A percentile compares a stretch with the other conserved stretches of the same genome.
These are phyloP conservation scores for Tetrastigma voinierianum DNA, from an alignment of 164 flowering plant genomes.

Conservation along the genomic window DNA sequence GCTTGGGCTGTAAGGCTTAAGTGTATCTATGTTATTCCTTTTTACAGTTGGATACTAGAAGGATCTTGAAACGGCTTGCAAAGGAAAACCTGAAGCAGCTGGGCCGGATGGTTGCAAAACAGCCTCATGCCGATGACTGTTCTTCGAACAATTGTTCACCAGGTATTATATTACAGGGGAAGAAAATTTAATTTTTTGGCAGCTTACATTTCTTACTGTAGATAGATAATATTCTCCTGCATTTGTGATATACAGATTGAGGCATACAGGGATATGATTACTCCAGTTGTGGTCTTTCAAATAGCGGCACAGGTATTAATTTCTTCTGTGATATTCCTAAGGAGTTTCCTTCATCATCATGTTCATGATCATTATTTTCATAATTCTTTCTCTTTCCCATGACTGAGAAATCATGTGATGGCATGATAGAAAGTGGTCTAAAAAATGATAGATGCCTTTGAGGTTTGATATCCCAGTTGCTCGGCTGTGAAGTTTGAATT, in stretches of 20 bases:
- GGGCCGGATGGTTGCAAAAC: slow-evolving; percentile 98
- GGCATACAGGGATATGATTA: slow-evolving; percentile 97
- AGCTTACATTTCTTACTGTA: neutral
- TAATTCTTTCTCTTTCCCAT: too few relatives aligned
- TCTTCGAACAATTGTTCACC: slow-evolving; percentile 92
- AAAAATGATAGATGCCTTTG: too few relatives aligned
- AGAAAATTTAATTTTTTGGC: neutral
- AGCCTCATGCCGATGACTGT: slow-evolving; percentile 99
- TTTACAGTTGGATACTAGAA: slow-evolving; percentile 87
- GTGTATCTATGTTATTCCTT: neutral
- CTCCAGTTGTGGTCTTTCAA: slow-evolving; percentile 99
- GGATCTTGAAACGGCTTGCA: slow-evolving; percentile 91
- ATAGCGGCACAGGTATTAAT: slow-evolving; percentile 87
- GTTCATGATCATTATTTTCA: too few relatives aligned
- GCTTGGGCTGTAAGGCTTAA: slow-evolving; percentile 4
- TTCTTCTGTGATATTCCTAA: neutral
- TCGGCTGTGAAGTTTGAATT: too few relatives aligned
- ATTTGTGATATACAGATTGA: slow-evolving; percentile 67
- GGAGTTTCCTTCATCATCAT: too few relatives aligned
- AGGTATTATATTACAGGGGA: slow-evolving; percentile 43
- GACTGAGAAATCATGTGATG: too few relatives aligned
- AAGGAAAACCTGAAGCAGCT: slow-evolving; percentile 98
- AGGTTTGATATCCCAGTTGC: too few relatives aligned
- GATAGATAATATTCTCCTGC: slow-evolving; percentile 6
- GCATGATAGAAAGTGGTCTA: too few relatives aligned